Evolutionary conservation across 208 protist genomes (phyloP), one percentile per base, ranked within the genome.

Genomic region (Angomonas ambiguus): DNA sequence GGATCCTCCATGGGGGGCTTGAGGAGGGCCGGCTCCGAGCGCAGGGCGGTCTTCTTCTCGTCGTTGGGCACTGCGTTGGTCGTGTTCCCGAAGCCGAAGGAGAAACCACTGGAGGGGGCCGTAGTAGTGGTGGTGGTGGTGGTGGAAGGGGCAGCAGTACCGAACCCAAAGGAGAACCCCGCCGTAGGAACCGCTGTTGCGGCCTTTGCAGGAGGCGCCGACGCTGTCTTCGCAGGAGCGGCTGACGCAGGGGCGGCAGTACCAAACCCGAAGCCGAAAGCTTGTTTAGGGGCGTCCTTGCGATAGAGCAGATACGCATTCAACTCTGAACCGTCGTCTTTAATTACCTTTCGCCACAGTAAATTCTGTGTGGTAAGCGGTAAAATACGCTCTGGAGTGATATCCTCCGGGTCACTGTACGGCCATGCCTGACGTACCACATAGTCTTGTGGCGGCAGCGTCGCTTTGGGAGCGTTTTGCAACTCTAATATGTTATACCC

Each of bases 391-490:
- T 95, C 89, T 27, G 89, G 89, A 10, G 85, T 83, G 70, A 93
- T 92, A 74, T 95, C 89, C 74, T 95, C 86, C 22, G 76, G 66
- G 38, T 95, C 86, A 49, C 86, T 93, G 80, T 85, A 92, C 3
- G 89, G 89, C 80, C 84, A 92, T 70, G 92, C 86, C 58, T 72
- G 70, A 74, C 91, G 91, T n/a, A 95, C 86, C 41, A 93, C 79
- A 71, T 93, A 95, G 70, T 95, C 71, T 1, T 79, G 79, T 2
- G 89, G 89, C 18, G 86, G 53, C 55, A 95, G 35, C 28, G 86
- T 93, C 27, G 86, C 82, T 57, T 67, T 73, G 25, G 58, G 75
- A 0, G 89, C 75, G 38, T 16, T 16, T 8, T 45, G 38, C 38
- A 45, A 16, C 71, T 95, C 89, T 0, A 81, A 86, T 32, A 95